Conservation (phyloP, 2,329 filamentous ascomycete genomes). For the Metarhizium brunneum region DNA sequence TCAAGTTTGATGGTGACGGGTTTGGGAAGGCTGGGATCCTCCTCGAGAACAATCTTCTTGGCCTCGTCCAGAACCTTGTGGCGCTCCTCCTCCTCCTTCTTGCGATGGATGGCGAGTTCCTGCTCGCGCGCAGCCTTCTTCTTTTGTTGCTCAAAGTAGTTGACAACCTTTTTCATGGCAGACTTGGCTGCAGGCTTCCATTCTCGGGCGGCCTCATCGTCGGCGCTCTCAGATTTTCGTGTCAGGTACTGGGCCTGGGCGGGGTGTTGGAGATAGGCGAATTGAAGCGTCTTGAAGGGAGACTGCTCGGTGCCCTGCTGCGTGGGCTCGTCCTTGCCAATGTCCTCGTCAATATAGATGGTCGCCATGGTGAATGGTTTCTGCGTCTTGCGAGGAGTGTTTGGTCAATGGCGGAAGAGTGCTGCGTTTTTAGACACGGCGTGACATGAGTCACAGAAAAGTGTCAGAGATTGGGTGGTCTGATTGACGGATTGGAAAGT, state of each 20-base stretch:
- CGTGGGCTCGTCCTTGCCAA: constrained; percentile 60
- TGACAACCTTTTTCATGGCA: constrained; percentile 13
- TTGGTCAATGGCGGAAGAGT: background rate
- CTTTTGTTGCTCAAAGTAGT: constrained; percentile 13
- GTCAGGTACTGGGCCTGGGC: constrained; percentile 20
- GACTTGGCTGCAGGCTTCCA: constrained; percentile 14
- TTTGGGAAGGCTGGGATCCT: constrained; percentile 64
- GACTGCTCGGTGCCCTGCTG: constrained; percentile 59
- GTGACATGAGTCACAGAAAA: background rate
- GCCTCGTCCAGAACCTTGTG: constrained; percentile 54
- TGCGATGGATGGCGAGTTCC: constrained; percentile 11
- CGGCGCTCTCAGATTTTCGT: constrained; percentile 48
- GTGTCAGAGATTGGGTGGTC: background rate
- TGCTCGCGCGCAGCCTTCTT: constrained; percentile 13
- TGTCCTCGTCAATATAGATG: constrained; percentile 60
- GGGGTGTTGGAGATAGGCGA: constrained; percentile 53
- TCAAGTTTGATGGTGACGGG: constrained; percentile 61
- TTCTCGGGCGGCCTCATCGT: constrained; percentile 20
- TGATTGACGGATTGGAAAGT: background rate
- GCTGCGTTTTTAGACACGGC: background rate
- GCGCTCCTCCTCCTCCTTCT: constrained; percentile 13
- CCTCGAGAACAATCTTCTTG: constrained; percentile 61
- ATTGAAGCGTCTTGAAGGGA: constrained; percentile 74
- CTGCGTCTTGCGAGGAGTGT: constrained; percentile 2
- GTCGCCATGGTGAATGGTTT: constrained; percentile 18